Conservation (phyloP, 352 stramenopile genomes). For the Plasmopara viticola region DNA sequence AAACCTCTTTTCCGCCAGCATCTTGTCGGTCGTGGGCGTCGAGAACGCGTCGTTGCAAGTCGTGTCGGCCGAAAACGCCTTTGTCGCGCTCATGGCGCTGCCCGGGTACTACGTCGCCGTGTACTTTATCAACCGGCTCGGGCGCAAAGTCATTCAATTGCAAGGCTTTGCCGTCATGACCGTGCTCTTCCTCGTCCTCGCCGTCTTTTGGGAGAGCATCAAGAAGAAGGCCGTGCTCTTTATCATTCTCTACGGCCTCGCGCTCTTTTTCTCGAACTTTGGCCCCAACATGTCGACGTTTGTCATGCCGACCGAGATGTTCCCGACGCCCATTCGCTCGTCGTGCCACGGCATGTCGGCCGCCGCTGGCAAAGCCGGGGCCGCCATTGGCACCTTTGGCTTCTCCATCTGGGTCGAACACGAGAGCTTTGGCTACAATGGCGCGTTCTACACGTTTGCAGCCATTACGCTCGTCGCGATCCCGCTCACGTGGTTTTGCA, state of each 20-base stretch:
- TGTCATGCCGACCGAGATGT: conserved; percentile 86
- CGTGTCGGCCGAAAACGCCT: conserved; percentile 52
- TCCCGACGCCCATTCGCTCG: conserved; percentile 76
- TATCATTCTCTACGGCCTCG: conserved; percentile 64
- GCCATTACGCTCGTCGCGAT: conserved; percentile 49
- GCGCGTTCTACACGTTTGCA: conserved; percentile 56
- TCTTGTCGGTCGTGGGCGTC: conserved; percentile 55
- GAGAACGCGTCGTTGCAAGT: conserved; percentile 39
- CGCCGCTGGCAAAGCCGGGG: conserved; percentile 81
- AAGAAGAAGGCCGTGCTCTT: conserved; percentile 49
- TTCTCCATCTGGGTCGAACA: conserved; percentile 64
- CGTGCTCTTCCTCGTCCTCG: conserved; percentile 53
- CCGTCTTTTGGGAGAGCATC: conserved; percentile 56
- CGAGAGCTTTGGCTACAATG: conserved; percentile 46
- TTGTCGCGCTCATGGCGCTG: conserved; percentile 54
- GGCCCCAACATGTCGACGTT: conserved; percentile 84
- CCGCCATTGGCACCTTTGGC: conserved; percentile 57
- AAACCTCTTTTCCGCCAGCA: conserved; percentile 72
- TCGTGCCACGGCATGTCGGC: conserved; percentile 87
- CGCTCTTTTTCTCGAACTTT: conserved; percentile 85
- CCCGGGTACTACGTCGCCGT: conserved; percentile 79
- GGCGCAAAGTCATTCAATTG: conserved; percentile 66
- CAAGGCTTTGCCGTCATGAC: conserved; percentile 68
- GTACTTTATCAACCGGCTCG: conserved; percentile 63
- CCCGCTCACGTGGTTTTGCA: conserved; percentile 54